phyloP scores from a whole-genome alignment of 192 early-diverging fungal species.

The Backusella tuberculispora region DNA sequence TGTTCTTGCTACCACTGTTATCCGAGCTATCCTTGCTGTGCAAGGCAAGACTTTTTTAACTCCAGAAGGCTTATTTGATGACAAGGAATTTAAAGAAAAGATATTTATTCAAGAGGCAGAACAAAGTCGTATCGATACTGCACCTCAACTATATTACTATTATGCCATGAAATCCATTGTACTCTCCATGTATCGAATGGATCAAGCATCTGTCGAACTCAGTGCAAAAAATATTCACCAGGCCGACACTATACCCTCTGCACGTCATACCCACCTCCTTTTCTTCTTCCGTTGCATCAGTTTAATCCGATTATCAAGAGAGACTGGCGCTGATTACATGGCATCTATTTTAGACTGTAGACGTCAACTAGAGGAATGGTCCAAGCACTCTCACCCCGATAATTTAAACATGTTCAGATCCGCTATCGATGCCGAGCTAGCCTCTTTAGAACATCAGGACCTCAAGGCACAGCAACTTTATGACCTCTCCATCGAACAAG shows the following conservation, averaged over 20 bases:
- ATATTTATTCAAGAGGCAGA: conserved; percentile 9
- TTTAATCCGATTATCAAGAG: conserved; percentile 19
- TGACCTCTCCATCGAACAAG: conserved; percentile 31
- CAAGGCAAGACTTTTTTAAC: conserved; percentile 41
- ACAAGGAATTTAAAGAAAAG: conserved; percentile 29
- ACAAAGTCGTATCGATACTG: background rate
- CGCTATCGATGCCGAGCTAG: conserved; percentile 35
- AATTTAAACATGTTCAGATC: conserved; percentile 27
- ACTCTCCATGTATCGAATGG: conserved; percentile 23
- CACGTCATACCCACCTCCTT: conserved; percentile 32
- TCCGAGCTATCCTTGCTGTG: conserved; percentile 28
- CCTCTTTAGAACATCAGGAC: conserved; percentile 18
- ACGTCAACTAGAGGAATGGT: conserved; percentile 25
- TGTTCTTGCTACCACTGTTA: conserved; percentile 19
- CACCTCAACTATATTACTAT: conserved; percentile 21
- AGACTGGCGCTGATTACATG: background rate
- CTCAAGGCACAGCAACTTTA: conserved; percentile 17
- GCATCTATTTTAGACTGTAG: conserved; percentile 8
- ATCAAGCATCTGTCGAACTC: conserved; percentile 28
- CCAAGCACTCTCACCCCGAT: conserved; percentile 25
- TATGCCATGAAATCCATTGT: conserved; percentile 28
- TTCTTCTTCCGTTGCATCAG: conserved; percentile 30
- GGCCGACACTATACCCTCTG: conserved; percentile 21
- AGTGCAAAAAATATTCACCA: conserved; percentile 19
- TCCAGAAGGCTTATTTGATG: conserved; percentile 26